Conservation (phyloP, 2,329 filamentous ascomycete genomes). For the Epichloe amarillans region DNA sequence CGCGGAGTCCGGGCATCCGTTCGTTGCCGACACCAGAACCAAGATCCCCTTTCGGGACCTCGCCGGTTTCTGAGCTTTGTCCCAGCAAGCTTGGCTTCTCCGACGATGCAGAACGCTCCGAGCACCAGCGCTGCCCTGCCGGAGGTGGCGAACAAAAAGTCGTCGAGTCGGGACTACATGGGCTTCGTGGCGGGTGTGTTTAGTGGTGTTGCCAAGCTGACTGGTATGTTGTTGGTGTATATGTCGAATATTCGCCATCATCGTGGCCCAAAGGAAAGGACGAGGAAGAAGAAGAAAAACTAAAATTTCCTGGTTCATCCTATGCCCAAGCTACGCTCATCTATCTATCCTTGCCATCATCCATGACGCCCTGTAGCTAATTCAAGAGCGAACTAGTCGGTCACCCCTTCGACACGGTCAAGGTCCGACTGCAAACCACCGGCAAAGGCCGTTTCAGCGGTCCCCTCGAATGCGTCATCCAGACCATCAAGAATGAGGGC, state of each 20-base stretch:
- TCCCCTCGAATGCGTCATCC: constrained; percentile 70
- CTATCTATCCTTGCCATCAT: no score
- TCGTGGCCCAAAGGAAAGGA: not conserved
- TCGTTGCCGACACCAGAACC: no score
- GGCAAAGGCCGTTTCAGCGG: constrained; percentile 65
- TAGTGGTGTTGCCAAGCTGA: constrained; percentile 81
- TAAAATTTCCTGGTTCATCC: no score
- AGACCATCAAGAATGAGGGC: constrained; percentile 79
- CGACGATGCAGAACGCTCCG: not conserved
- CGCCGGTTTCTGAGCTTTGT: no score
- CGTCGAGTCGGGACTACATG: constrained; percentile 50
- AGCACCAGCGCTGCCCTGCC: not conserved
- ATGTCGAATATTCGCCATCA: no score
- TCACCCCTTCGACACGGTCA: constrained; percentile 86
- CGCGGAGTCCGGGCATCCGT: no score
- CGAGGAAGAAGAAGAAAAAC: not conserved
- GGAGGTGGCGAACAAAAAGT: not conserved
- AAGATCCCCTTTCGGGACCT: no score
- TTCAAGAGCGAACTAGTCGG: constrained; percentile 30
- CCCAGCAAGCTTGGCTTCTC: not conserved
- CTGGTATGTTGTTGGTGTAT: constrained; percentile 40
- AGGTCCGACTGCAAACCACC: constrained; percentile 88
- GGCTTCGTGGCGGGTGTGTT: constrained; percentile 98
- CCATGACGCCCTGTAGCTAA: no score
- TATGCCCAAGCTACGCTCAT: no score